phyloP scores from a whole-genome alignment of 2,329 filamentous ascomycete species.

The Phoma sp. region DNA sequence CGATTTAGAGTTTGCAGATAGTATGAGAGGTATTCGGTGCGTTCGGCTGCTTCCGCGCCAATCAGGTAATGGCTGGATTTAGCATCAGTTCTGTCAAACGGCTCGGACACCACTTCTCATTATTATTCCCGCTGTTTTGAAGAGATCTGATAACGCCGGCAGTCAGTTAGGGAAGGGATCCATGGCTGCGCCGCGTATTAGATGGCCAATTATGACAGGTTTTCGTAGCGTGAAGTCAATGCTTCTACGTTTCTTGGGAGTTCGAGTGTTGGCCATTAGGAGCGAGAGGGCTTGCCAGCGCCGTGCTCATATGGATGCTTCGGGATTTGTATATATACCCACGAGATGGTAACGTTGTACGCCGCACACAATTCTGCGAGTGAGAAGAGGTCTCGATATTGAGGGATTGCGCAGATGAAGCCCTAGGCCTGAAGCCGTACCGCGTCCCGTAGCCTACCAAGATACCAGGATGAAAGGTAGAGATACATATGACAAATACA shows the following conservation, averaged over 20 bases:
- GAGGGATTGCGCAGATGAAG: too few species aligned
- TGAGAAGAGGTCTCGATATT: too few species aligned
- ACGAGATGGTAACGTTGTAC: not conserved
- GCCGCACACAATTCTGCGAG: too few species aligned
- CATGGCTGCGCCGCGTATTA: not conserved
- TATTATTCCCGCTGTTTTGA: conserved; percentile 8
- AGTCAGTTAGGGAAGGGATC: not conserved
- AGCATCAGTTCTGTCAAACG: too few species aligned
- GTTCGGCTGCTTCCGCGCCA: conserved; percentile 11
- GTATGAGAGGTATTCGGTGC: not conserved
- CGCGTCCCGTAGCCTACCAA: not conserved
- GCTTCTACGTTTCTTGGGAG: not conserved
- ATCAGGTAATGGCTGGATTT: not conserved
- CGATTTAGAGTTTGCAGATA: not conserved
- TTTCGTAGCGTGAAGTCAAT: not conserved
- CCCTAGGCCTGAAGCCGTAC: too few species aligned
- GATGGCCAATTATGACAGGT: too few species aligned
- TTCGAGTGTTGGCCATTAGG: not conserved
- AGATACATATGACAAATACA: not conserved
- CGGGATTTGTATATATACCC: not conserved
- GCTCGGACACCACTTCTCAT: conserved; percentile 1
- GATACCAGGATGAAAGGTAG: not conserved
- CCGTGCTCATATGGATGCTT: not conserved
- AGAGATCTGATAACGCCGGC: not conserved
- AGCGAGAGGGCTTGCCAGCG: not conserved